phyloP scores from a whole-genome alignment of 495 filamentous ascomycete species.

The Neurospora sp. region DNA sequence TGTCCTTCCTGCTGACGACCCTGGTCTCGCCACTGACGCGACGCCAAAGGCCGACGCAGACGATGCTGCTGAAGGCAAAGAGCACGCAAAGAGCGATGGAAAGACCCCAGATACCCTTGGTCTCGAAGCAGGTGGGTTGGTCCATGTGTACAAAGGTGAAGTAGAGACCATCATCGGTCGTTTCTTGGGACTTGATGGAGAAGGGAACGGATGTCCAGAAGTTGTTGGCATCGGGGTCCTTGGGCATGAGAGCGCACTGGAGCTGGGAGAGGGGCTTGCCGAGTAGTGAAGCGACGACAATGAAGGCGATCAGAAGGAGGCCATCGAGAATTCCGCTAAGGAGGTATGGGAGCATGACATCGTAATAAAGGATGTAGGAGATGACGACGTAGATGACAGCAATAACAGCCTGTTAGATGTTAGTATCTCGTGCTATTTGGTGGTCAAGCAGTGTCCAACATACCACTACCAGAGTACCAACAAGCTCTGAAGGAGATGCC shows the following conservation, averaged over 20 bases:
- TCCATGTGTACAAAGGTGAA: slow-evolving; percentile 25
- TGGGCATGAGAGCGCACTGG: slow-evolving; percentile 51
- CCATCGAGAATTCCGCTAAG: slow-evolving; percentile 56
- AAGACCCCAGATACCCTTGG: slow-evolving; percentile 84
- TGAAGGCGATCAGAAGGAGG: slow-evolving; percentile 61
- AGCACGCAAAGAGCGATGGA: slow-evolving; percentile 73
- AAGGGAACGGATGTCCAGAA: slow-evolving; percentile 6
- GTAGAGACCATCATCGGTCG: slow-evolving; percentile 13
- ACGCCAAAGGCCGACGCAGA: slow-evolving; percentile 34
- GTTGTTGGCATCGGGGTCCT: not conserved
- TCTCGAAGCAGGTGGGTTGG: slow-evolving; percentile 68
- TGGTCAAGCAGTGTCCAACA: slow-evolving; percentile 17
- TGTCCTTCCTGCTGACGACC: slow-evolving; percentile 20
- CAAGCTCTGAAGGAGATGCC: slow-evolving; percentile 58
- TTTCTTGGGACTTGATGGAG: not conserved
- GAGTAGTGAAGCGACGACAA: slow-evolving; percentile 63
- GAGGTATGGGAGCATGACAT: slow-evolving; percentile 67
- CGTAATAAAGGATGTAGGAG: slow-evolving; percentile 69
- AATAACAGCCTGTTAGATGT: slow-evolving; percentile 52
- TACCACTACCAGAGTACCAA: slow-evolving; percentile 74
- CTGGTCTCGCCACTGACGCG: slow-evolving; percentile 28
- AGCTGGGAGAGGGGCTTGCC: slow-evolving; percentile 76
- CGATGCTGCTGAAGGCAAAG: slow-evolving; percentile 55
- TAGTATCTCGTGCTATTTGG: not conserved
- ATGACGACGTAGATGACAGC: slow-evolving; percentile 71